These are phyloP conservation scores for Ustilago trichophora DNA, from an alignment of 1,284 basidiomycete species.

Conservation along the genomic window DNA sequence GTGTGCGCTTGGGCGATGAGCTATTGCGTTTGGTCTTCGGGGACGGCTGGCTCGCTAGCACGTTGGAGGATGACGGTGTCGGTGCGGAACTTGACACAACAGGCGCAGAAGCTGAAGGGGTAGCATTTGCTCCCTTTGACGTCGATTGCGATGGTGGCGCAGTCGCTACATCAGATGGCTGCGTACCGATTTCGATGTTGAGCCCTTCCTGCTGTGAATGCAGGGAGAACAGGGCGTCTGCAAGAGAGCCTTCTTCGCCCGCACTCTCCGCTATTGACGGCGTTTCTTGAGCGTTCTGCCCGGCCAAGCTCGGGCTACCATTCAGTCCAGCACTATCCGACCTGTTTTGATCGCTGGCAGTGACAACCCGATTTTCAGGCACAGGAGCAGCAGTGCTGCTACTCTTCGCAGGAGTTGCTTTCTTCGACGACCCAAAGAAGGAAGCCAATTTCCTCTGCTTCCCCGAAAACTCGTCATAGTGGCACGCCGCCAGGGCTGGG, in stretches of 20 bases:
- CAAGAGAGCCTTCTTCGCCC: constrained; percentile 29
- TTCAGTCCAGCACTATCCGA: background rate
- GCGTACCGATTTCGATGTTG: constrained; percentile 4
- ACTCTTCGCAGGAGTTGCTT: background rate
- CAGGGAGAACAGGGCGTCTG: constrained; percentile 33
- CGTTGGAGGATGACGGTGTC: too few relatives aligned
- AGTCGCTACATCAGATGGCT: background rate
- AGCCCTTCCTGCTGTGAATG: constrained; percentile 39
- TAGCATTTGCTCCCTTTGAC: too few relatives aligned
- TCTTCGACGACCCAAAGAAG: constrained; percentile 21
- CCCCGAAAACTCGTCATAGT: constrained; percentile 52
- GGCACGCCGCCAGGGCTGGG: constrained; percentile 60
- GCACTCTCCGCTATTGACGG: too few relatives aligned
- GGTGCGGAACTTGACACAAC: too few relatives aligned
- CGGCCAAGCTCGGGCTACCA: background rate
- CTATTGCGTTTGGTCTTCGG: constrained; percentile 12
- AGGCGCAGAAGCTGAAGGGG: background rate
- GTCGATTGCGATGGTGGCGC: too few relatives aligned
- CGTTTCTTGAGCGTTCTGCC: background rate
- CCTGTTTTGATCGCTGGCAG: too few relatives aligned
- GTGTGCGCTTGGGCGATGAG: constrained; percentile 9
- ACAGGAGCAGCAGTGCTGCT: background rate
- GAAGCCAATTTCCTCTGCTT: constrained; percentile 48
- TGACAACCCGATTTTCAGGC: too few relatives aligned
- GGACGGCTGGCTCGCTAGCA: constrained; percentile 10